These are phyloP conservation scores for Xylaria sp. DNA, from an alignment of 2,329 filamentous ascomycete genomes.

Conservation along the genomic window DNA sequence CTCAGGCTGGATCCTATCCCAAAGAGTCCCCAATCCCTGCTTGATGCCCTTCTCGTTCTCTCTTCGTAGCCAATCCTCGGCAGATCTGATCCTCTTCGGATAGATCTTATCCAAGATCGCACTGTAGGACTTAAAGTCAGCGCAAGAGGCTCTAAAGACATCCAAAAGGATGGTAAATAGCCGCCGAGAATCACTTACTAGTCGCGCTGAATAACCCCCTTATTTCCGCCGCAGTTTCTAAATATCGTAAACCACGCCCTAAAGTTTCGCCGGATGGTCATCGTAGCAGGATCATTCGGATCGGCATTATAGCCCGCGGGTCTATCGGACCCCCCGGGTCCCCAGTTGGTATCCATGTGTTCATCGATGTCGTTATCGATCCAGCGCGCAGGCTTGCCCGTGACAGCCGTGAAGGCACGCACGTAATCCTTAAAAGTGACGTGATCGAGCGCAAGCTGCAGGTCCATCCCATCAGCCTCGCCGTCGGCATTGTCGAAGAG, in stretches of 20 bases:
- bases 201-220: constrained; percentile 57
- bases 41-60: constrained; percentile 52
- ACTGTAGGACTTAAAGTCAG: constrained; percentile 4
- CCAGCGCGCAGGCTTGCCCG: constrained; percentile 56
- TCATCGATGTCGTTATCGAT: constrained; percentile 52
- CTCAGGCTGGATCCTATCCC: constrained; percentile 49
- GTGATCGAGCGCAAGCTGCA: constrained; percentile 58
- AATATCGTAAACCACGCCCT: constrained; percentile 63
- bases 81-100: constrained; percentile 59
- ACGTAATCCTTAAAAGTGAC: constrained; percentile 56
- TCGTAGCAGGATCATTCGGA: constrained; percentile 47
- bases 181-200: constrained; percentile 46
- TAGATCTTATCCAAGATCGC: constrained; percentile 63
- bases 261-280: constrained; percentile 61
- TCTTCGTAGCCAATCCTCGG: constrained; percentile 60
- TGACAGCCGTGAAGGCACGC: constrained; percentile 56
- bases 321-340: constrained; percentile 36
- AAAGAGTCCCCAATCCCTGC: constrained; percentile 47
- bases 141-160: not conserved
- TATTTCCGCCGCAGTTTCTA: constrained; percentile 55
- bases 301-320: constrained; percentile 54
- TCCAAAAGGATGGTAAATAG: not conserved
- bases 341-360: constrained; percentile 48
- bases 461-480: constrained; percentile 57
- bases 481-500: constrained; percentile 59